A percentile compares a stretch with the other conserved stretches of the same genome.
phyloP scores from a whole-genome alignment of 1,284 basidiomycete genomes.

The Cryptococcus neoformans region DNA sequence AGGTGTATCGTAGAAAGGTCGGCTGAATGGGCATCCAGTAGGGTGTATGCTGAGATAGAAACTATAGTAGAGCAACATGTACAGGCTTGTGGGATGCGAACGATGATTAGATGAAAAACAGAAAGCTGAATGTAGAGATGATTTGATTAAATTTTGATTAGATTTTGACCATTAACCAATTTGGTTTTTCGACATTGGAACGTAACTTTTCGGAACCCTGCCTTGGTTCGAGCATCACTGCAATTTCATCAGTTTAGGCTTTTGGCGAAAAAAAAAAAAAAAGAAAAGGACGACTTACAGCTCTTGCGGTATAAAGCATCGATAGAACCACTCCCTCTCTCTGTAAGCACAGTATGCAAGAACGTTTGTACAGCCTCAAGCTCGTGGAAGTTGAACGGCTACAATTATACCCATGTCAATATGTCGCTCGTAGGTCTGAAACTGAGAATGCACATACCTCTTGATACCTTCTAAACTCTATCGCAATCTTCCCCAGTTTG shows the following conservation, averaged over 20 bases:
- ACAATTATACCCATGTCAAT: neutral
- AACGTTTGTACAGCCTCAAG: conserved; percentile 44
- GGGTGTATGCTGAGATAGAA: too few species aligned
- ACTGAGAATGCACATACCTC: conserved; percentile 43
- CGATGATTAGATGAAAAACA: too few species aligned
- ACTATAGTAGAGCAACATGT: too few species aligned
- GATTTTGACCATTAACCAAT: conserved; percentile 33
- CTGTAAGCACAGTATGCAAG: conserved; percentile 40
- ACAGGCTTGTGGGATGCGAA: too few species aligned
- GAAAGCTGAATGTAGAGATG: too few species aligned
- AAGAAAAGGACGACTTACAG: conserved; percentile 24
- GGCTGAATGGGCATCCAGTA: too few species aligned
- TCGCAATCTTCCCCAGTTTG: conserved; percentile 82
- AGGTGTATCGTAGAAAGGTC: too few species aligned
- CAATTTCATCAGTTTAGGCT: neutral
- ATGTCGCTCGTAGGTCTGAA: neutral
- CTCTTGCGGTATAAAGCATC: conserved; percentile 49
- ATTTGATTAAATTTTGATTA: neutral
- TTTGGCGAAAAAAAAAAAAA: neutral
- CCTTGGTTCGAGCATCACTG: conserved; percentile 48
- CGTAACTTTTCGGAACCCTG: conserved; percentile 40
- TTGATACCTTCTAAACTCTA: conserved; percentile 94
- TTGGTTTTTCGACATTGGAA: conserved; percentile 38
- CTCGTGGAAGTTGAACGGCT: conserved; percentile 48
- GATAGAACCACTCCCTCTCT: conserved; percentile 44